These are phyloP conservation scores for Macrophomina phaseolina DNA, from an alignment of 2,329 filamentous ascomycete genomes.

Conservation along the genomic window DNA sequence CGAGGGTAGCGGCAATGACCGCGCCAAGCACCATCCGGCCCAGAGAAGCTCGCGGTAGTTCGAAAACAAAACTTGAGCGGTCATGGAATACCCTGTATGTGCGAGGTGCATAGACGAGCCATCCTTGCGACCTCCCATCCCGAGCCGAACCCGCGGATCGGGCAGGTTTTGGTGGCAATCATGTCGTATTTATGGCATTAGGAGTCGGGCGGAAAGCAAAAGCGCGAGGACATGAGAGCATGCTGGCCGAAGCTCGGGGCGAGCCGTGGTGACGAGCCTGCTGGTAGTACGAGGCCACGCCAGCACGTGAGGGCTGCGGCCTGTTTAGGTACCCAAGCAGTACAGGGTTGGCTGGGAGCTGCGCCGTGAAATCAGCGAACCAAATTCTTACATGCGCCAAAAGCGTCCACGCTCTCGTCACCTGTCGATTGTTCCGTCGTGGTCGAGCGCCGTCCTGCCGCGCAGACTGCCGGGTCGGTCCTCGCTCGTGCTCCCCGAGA, in stretches of 20 bases:
- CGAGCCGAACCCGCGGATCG: neutral
- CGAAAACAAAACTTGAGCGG: constrained; percentile 8
- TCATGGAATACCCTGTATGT: constrained; percentile 2
- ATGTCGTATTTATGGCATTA: neutral
- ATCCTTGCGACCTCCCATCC: neutral
- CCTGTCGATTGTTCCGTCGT: neutral
- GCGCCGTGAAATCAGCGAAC: neutral
- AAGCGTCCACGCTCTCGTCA: constrained; percentile 11
- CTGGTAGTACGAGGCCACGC: neutral
- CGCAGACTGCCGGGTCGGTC: neutral
- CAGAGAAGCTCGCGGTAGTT: constrained; percentile 21
- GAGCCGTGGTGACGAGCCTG: neutral
- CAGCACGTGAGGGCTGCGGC: neutral
- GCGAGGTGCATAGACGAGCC: neutral
- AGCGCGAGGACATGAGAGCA: neutral
- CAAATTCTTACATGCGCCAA: constrained; percentile 3
- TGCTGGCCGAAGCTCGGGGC: neutral
- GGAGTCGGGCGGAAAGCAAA: constrained; percentile 5
- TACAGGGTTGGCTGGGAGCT: neutral
- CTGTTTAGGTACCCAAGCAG: neutral
- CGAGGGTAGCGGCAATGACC: constrained; percentile 1
- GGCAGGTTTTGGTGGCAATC: neutral
- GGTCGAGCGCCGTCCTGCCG: neutral
- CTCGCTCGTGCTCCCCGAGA: constrained; percentile 17
- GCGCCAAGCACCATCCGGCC: constrained; percentile 11